Evolutionary conservation across 2,329 filamentous ascomycete species (phyloP).

Genomic region (Apiospora koreana): DNA sequence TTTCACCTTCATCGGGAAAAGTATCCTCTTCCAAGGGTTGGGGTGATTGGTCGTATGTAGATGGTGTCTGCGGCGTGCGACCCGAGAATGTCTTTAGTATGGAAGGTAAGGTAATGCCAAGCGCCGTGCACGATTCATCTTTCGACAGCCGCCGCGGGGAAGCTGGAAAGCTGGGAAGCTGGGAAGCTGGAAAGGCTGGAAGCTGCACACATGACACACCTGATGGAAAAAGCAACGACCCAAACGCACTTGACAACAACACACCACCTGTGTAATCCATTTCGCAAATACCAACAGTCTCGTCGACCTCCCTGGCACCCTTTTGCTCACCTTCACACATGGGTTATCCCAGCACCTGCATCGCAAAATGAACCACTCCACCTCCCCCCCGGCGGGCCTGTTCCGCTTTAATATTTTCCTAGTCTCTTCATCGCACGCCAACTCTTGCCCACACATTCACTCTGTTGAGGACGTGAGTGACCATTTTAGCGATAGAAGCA

Average conservation of each 20-base stretch:
- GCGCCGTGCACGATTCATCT: background rate
- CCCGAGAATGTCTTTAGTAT: background rate
- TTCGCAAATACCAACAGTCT: background rate
- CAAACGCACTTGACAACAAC: background rate
- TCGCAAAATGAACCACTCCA: background rate
- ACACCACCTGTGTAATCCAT: background rate
- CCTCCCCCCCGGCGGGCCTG: background rate
- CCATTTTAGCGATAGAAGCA: background rate
- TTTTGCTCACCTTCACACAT: background rate
- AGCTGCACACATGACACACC: too few species aligned
- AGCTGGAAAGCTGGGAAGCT: background rate
- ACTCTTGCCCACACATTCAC: background rate
- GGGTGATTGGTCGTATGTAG: background rate
- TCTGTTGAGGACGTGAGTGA: background rate
- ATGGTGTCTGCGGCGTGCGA: background rate
- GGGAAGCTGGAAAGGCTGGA: background rate
- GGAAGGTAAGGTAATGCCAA: background rate
- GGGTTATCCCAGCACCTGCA: background rate
- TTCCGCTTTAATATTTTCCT: constrained; percentile 7
- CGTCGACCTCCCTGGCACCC: background rate
- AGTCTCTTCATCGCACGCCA: background rate
- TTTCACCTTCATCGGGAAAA: background rate
- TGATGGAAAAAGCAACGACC: background rate
- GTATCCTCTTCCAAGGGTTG: background rate
- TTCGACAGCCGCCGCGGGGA: background rate